These are phyloP conservation scores for Larix kaempferi DNA, from an alignment of 75 land plant genomes.

Conservation along the genomic window DNA sequence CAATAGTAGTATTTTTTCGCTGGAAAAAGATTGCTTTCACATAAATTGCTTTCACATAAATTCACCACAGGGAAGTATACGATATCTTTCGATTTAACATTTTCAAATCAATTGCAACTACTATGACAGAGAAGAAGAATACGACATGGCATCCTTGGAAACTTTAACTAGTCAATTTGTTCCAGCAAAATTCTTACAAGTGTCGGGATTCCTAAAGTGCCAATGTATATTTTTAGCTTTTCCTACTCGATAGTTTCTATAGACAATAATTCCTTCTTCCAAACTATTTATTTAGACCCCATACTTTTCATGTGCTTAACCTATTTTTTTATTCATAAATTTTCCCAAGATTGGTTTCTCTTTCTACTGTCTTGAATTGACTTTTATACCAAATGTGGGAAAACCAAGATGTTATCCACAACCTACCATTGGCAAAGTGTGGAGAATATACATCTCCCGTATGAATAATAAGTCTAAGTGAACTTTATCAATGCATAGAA, in stretches of 20 bases:
- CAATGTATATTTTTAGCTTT: not conserved
- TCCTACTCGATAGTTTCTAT: not conserved
- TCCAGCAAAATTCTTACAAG: not conserved
- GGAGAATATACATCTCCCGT: constrained; percentile 54
- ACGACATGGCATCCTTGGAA: not conserved
- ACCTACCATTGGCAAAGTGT: constrained; percentile 62
- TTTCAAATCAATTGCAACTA: not conserved
- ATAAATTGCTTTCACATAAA: not conserved
- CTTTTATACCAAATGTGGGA: constrained; percentile 27
- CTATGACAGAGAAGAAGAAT: not conserved
- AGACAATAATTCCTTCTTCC: not conserved
- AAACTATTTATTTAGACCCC: not conserved
- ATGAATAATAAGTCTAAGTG: constrained; percentile 61
- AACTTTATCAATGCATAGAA: constrained; percentile 52
- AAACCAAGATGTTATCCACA: constrained; percentile 50
- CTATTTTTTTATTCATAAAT: not conserved
- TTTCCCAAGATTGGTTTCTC: not conserved
- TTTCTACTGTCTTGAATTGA: constrained; percentile 7
- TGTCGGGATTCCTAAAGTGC: not conserved
- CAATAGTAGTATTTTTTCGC: too few species aligned
- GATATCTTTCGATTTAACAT: not conserved
- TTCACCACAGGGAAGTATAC: not conserved
- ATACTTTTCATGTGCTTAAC: not conserved
- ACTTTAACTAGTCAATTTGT: not conserved
- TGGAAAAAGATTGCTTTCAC: too few species aligned